phyloP scores from a whole-genome alignment of 805 yeast genomes.

The Zygotorulaspora danielsina region DNA sequence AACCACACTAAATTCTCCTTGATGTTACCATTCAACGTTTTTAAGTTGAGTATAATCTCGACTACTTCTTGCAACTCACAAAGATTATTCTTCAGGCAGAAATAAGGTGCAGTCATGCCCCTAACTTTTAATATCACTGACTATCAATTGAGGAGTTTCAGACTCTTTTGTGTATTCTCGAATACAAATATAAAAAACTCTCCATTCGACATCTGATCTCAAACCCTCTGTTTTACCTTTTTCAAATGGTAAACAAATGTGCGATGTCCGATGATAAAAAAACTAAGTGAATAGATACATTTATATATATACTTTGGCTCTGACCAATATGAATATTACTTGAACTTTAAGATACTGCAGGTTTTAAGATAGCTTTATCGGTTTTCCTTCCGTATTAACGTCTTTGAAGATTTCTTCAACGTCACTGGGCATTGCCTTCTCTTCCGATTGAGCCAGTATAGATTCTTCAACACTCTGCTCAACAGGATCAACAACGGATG shows the following conservation, averaged over 20 bases:
- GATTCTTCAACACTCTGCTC: conserved; percentile 12
- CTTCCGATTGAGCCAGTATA: conserved; percentile 6
- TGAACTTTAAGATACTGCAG: conserved; percentile 1
- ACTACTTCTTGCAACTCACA: conserved; percentile 6
- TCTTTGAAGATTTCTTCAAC: conserved; percentile 25
- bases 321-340: conserved; percentile 1
- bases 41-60: neutral
- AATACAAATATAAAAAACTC: too few relatives aligned
- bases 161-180: too few relatives aligned
- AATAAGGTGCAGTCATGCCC: conserved; percentile 1
- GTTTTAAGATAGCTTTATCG: conserved; percentile 13
- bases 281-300: conserved; percentile 1
- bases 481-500: conserved; percentile 6
- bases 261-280: conserved; percentile 2
- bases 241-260: conserved; percentile 1
- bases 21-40: conserved; percentile 5
- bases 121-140: too few relatives aligned
- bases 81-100: conserved; percentile 4
- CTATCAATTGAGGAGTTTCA: too few relatives aligned
- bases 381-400: conserved; percentile 19
- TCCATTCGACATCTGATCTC: neutral
- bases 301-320: neutral
- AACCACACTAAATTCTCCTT: conserved; percentile 4
- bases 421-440: conserved; percentile 8
- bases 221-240: neutral